Base-by-base conservation (phyloP, 2,329 filamentous ascomycete genomes). In the Trichophyton benhamiae region DNA sequence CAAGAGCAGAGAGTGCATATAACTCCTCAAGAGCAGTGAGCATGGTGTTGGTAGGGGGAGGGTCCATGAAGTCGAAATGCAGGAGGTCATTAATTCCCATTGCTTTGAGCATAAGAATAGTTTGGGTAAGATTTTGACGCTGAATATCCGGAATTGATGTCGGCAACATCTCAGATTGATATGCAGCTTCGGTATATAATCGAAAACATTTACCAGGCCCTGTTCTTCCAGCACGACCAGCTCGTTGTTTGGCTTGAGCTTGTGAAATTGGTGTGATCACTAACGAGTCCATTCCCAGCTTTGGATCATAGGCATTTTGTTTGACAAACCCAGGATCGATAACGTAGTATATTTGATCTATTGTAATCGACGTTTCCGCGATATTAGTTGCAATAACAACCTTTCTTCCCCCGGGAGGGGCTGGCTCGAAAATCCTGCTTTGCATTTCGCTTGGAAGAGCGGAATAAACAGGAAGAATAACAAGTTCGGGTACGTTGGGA, bases 41-140 rank as follows among this genome's bases (percentile, higher is more conserved):
- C 90, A 97, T 96, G 11, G 94, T 97, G 69, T 97, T 96, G 33
- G 94, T 94, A 0, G 94, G 94, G 0, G 94, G 94, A 0, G 94
- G 91, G 69, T 99, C 94, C 92, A 99, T 97, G 69, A 99, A 99
- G 75, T 97, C 92, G 69, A 99, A 99, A 71, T 95, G 91, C 11
- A 99, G 81, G 1, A 99, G 79, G 71, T 99, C 94, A 70, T 99
- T 97, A 74, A 99, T 97, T 2, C 95, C 94, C 91, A 99, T 97
- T 0, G 94, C 94, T 72, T 99, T 99, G 58, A 99, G 82, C 88
- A 96, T 96, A 55, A 99, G 81, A 72, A 99, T 97, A 0, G 92
- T 96, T 67, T 88, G 86, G 0, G 90, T 88, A 60, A 99, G 72
- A 69, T 99, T 99, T 72, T 96, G 90, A 0, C 94, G 83, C 71